A percentile compares a stretch with the other conserved stretches of the same genome.
phyloP scores from a whole-genome alignment of 2,329 filamentous ascomycete species.

The Erysiphe pulchra region DNA sequence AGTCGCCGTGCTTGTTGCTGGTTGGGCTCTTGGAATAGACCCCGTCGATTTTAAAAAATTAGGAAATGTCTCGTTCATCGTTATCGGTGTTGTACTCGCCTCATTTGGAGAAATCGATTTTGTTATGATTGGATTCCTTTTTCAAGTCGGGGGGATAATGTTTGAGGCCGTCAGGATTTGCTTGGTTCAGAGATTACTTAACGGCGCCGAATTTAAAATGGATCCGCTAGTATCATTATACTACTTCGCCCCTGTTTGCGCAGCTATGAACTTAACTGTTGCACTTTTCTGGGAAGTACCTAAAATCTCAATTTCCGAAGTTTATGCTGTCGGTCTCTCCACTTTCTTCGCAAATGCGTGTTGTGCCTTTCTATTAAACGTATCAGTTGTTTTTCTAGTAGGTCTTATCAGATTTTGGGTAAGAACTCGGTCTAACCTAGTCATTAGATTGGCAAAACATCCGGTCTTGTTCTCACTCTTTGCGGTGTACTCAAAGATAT shows the following conservation, averaged over 20 bases:
- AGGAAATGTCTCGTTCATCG: conserved; percentile 82
- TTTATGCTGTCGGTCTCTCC: conserved; percentile 47
- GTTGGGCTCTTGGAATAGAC: conserved; percentile 59
- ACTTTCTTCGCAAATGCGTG: conserved; percentile 52
- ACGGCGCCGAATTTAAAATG: conserved; percentile 74
- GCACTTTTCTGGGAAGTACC: conserved; percentile 53
- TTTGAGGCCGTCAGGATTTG: conserved; percentile 66
- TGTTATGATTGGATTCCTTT: conserved; percentile 52
- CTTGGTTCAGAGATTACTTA: conserved; percentile 63
- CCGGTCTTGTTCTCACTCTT: conserved; percentile 62
- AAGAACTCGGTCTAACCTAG: conserved; percentile 1
- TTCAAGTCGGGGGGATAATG: conserved; percentile 51
- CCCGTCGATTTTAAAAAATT: conserved; percentile 69
- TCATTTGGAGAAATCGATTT: conserved; percentile 94
- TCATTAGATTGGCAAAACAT: conserved; percentile 59
- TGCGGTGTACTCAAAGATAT: conserved; percentile 79
- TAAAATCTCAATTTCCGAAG: conserved; percentile 38
- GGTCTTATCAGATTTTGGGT: conserved; percentile 13
- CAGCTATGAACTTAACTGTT: conserved; percentile 52
- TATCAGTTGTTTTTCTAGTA: conserved; percentile 69
- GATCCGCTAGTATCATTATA: conserved; percentile 70
- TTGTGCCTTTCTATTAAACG: conserved; percentile 58
- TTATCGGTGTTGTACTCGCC: conserved; percentile 80
- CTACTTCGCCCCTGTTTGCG: conserved; percentile 72
- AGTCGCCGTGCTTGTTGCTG: conserved; percentile 71